Percentiles rank a stretch among this genome's conserved stretches.
These are phyloP conservation scores for Sesbania bispinosa DNA, from an alignment of 306 rosid species.

Conservation along the genomic window DNA sequence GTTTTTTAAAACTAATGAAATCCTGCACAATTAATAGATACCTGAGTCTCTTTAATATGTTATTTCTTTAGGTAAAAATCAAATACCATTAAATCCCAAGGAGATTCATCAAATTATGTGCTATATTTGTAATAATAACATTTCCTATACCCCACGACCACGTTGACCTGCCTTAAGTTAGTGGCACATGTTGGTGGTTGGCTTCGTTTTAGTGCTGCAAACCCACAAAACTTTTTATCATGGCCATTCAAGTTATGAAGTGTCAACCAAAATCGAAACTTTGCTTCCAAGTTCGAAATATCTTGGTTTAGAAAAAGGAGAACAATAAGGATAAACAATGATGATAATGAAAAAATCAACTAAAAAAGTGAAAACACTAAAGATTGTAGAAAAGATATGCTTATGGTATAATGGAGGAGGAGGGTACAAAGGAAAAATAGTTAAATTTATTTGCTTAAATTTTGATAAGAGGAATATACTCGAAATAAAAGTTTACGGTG, in stretches of 20 bases:
- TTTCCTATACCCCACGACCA: not conserved
- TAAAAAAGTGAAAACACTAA: too few species aligned
- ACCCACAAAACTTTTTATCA: not conserved
- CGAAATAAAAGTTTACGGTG: too few species aligned
- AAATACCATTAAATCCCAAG: too few species aligned
- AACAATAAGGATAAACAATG: not conserved
- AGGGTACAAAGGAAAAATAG: too few species aligned
- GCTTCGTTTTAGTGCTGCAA: not conserved
- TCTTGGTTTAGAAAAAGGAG: not conserved
- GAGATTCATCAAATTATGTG: too few species aligned
- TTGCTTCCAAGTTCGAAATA: conserved; percentile 1
- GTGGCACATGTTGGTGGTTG: conserved; percentile 4
- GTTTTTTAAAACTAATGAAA: too few species aligned
- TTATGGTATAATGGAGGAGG: too few species aligned
- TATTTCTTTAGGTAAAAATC: too few species aligned
- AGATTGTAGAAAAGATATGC: not conserved
- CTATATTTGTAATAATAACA: not conserved
- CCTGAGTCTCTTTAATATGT: too few species aligned
- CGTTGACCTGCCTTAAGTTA: not conserved
- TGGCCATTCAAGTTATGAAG: not conserved
- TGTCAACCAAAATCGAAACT: conserved; percentile 6
- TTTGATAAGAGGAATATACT: too few species aligned
- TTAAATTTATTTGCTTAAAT: too few species aligned
- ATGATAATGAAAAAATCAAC: not conserved
- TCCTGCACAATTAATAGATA: too few species aligned